Evolutionary conservation across 768 basidiomycete species (phyloP), one percentile per base, ranked within the genome.

Genomic region (Rhodotorula taiwanensis): DNA sequence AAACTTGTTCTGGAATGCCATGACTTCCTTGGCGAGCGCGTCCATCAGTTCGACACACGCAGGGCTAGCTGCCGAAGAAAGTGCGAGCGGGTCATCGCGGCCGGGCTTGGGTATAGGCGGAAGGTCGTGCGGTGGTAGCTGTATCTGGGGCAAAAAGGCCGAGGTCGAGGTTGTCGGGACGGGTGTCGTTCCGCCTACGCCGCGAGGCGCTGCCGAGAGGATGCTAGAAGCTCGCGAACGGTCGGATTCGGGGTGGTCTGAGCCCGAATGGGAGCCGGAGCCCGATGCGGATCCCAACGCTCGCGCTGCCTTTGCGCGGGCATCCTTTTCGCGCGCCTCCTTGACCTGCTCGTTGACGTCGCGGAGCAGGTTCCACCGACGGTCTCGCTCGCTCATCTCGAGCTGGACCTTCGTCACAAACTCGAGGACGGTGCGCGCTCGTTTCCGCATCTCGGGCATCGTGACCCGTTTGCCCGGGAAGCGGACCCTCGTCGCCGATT

Each of bases 361-460:
- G 25, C 41, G 47, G 18, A n/a, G 23, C 31, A 58, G 23, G 30
- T 42, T 27, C 39, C 47, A 47, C n/a, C 70, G 23, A 13, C 64
- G 60, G 5, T 45, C 49, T 36, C 53, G 51, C 45, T 73, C 72
- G 51, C 34, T 36, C 51, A 52, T 52, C 51, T 52, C 51, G 20
- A 63, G 34, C 52, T 66, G 74, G n/a, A 77, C 87, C 60, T 89
- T 80, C 33, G 86, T 88, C n/a, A 95, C 89, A 84, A 88, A 97
- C 72, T 95, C 93, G 25, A 94, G 83, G 52, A 98, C 80, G 47
- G 86, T 83, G 41, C 89, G 81, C 28, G 94, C 89, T 30, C 94
- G 84, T 78, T 95, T 95, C 76, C 90, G 88, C 90, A 98, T 94
- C 75, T 97, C 94, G 25, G 85, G 87, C n/a, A 94, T 86, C 70